Percentiles rank a stretch among this genome's conserved stretches.
phyloP scores from a whole-genome alignment of 176 grass and related monocot genomes.

The Musa itinerans region DNA sequence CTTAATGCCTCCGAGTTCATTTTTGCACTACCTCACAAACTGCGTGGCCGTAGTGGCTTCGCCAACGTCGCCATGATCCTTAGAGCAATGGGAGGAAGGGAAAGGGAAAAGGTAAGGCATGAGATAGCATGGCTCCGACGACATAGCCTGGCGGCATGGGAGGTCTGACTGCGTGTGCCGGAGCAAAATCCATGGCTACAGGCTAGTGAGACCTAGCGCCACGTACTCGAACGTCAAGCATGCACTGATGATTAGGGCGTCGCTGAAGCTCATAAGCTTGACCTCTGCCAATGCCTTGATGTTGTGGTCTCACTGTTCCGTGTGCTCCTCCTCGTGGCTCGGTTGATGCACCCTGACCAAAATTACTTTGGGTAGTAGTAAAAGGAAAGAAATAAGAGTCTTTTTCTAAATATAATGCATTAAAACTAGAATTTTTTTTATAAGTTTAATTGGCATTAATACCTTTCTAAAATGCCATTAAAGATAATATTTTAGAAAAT shows the following conservation, averaged over 20 bases:
- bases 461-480: too few species aligned
- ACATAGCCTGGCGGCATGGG: not conserved
- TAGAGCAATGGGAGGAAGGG: not conserved
- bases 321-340: slow-evolving; percentile 28
- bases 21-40: too few species aligned
- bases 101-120: not conserved
- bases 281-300: slow-evolving; percentile 5
- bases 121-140: not conserved
- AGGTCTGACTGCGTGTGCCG: not conserved
- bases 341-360: slow-evolving; percentile 36
- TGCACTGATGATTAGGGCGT: slow-evolving; percentile 36
- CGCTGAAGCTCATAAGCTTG: slow-evolving; percentile 8
- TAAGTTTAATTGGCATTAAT: too few species aligned
- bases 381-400: too few species aligned
- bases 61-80: not conserved
- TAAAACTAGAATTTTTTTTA: too few species aligned
- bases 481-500: too few species aligned
- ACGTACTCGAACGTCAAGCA: slow-evolving; percentile 52
- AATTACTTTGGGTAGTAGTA: too few species aligned
- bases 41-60: too few species aligned
- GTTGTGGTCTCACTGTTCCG: not conserved
- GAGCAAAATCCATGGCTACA: slow-evolving; percentile 44
- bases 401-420: too few species aligned
- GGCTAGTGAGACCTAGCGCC: slow-evolving; percentile 25
- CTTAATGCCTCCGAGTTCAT: too few species aligned